Conservation (phyloP, 768 basidiomycete genomes). For the Psilocybe cyanescens region DNA sequence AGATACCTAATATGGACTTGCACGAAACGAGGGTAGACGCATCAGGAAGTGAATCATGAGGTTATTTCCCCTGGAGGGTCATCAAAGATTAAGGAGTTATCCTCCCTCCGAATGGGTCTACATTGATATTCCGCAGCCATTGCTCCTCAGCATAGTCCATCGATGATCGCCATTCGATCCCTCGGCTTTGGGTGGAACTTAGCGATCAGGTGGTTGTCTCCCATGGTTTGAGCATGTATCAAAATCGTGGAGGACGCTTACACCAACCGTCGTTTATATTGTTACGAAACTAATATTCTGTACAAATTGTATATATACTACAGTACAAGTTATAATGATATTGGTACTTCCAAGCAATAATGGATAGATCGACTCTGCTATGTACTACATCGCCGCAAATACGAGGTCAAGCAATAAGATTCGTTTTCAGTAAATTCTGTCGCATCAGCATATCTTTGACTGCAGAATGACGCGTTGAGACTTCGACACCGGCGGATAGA, state of each 20-base stretch:
- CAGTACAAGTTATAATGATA: not conserved
- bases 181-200: too few relatives aligned
- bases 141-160: not conserved
- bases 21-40: not conserved
- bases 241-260: not conserved
- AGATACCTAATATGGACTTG: constrained; percentile 17
- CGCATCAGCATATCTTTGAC: constrained; percentile 54
- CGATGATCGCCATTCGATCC: not conserved
- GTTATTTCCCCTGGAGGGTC: not conserved
- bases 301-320: not conserved
- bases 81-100: not conserved
- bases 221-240: not conserved
- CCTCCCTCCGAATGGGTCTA: not conserved
- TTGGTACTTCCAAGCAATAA: not conserved
- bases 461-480: constrained; percentile 19
- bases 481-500: not conserved
- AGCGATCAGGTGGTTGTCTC: not conserved
- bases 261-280: not conserved
- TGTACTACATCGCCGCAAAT: not conserved
- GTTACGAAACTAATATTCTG: not conserved
- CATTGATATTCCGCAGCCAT: not conserved
- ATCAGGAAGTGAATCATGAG: not conserved
- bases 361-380: not conserved
- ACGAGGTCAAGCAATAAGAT: constrained; percentile 33
- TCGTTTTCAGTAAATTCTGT: constrained; percentile 42